Base-by-base conservation (phyloP, 2,329 filamentous ascomycete genomes). In the Fusarium devonianum region DNA sequence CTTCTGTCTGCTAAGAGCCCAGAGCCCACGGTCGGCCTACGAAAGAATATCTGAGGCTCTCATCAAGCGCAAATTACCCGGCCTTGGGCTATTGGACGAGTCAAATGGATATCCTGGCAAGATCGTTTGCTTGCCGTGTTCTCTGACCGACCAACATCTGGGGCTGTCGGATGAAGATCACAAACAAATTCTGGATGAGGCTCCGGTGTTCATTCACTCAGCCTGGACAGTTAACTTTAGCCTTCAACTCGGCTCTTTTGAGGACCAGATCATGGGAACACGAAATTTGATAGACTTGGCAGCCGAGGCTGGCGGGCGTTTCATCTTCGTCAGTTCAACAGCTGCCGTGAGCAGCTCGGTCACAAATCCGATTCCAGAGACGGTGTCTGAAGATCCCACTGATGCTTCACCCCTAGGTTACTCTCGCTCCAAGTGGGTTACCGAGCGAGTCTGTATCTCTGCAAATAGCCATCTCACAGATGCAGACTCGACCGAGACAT, bases 201-300 rank as follows among this genome's bases (percentile, higher is more conserved):
- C 52, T 4, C 47, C 54, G 0, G 17, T 49, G 1, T 19, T 81
- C 7, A 76, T 83, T 17, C 79, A 83, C 66, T 70, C 73, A 30
- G 78, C 80, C 1, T 82, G 80, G 80, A 69, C 77, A 0, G 80
- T 83, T 16, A 83, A 84, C 62, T 84, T 84, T 63, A 81, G 77
- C 58, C 72, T 83, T 41, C 69, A 67, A 0, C 71, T 83, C 2
- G 65, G 66, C 2, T 79, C 73, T 7, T 83, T 84, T 49, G 78
- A 80, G 36, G 69, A 78, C 51, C 73, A 78, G 49, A 73, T 83
- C 14, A 66, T 62, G 3, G 78, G 76, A 1, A 71, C 75, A 2
- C 63, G 65, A 2, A 75, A 80, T 36, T 69, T 83, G 2, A 68
- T 79, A 11, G 54, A 62, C 0, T 37, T 80, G 0, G 47, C 66